Percentiles rank a stretch among this genome's conserved stretches.
Conservation (phyloP, 768 basidiomycete species). For the Panaeolus cyanescens region DNA sequence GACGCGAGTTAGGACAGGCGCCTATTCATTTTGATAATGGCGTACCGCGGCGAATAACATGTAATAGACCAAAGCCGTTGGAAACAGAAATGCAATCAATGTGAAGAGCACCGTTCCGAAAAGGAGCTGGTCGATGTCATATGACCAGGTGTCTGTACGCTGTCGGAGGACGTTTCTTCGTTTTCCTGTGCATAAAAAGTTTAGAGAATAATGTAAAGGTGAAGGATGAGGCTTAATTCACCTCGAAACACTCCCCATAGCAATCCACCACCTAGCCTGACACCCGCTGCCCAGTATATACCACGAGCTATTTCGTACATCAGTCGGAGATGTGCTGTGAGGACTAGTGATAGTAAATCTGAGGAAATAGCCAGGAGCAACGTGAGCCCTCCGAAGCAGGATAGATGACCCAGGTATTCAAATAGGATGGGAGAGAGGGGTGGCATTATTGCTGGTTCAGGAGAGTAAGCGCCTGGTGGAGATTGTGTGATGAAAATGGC, state of each 20-base stretch:
- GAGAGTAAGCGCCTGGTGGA: constrained; percentile 22
- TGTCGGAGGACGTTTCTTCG: constrained; percentile 84
- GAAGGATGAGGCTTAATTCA: constrained; percentile 29
- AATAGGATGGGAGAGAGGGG: constrained; percentile 6
- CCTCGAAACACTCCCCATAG: constrained; percentile 93
- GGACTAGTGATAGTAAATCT: constrained; percentile 59
- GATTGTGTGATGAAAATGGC: constrained; percentile 25
- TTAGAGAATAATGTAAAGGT: neutral
- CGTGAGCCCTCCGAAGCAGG: constrained; percentile 56
- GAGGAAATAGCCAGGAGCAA: constrained; percentile 64
- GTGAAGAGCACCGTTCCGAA: constrained; percentile 92
- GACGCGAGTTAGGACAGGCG: constrained; percentile 46
- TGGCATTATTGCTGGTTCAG: constrained; percentile 13
- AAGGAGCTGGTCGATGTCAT: constrained; percentile 92
- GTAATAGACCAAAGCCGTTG: constrained; percentile 88
- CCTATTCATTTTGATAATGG: neutral
- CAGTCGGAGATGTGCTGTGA: constrained; percentile 72
- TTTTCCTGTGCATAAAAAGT: constrained; percentile 61
- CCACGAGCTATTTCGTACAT: constrained; percentile 65
- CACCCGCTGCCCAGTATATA: constrained; percentile 59
- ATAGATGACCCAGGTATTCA: constrained; percentile 25
- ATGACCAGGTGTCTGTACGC: constrained; percentile 88
- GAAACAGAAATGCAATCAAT: constrained; percentile 75
- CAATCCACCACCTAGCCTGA: constrained; percentile 55
- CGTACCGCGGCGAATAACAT: constrained; percentile 71